These are phyloP conservation scores for Detonula confervacea DNA, from an alignment of 352 stramenopile species.

Conservation along the genomic window DNA sequence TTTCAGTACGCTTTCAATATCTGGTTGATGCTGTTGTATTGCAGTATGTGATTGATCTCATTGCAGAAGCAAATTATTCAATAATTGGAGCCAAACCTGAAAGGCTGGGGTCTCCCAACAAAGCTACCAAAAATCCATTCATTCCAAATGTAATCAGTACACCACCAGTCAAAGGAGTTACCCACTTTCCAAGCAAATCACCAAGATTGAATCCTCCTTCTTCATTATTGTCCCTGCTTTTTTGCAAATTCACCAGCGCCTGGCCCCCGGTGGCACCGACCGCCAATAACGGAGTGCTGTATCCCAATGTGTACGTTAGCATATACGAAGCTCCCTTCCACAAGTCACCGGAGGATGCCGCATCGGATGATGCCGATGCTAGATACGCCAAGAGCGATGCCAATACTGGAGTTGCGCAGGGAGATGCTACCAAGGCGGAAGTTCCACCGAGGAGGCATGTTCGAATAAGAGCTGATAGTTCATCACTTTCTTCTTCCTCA, in stretches of 20 bases:
- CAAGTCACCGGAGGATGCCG: constrained; percentile 48
- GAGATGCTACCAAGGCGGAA: constrained; percentile 74
- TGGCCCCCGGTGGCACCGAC: constrained; percentile 74
- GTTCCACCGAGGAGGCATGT: constrained; percentile 80
- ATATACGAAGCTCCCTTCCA: constrained; percentile 65
- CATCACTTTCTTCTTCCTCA: constrained; percentile 22
- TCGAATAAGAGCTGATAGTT: constrained; percentile 62
- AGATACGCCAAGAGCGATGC: constrained; percentile 81
- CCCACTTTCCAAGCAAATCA: constrained; percentile 54
- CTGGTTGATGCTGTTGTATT: too few species aligned
- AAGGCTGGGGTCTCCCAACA: constrained; percentile 79
- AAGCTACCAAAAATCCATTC: constrained; percentile 72
- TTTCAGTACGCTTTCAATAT: too few species aligned
- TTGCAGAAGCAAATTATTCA: constrained; percentile 44
- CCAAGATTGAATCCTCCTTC: constrained; percentile 54
- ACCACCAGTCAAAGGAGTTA: constrained; percentile 75
- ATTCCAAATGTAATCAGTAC: constrained; percentile 81
- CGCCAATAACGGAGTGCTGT: constrained; percentile 74
- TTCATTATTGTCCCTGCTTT: constrained; percentile 29
- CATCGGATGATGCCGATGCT: constrained; percentile 38
- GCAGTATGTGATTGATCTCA: too few species aligned
- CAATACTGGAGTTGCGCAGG: constrained; percentile 81
- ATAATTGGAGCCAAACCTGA: constrained; percentile 67
- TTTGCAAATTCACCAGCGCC: constrained; percentile 68
- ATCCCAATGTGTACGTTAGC: constrained; percentile 82